phyloP scores from a whole-genome alignment of 2,329 filamentous ascomycete species.

The Epichloe glyceriae region DNA sequence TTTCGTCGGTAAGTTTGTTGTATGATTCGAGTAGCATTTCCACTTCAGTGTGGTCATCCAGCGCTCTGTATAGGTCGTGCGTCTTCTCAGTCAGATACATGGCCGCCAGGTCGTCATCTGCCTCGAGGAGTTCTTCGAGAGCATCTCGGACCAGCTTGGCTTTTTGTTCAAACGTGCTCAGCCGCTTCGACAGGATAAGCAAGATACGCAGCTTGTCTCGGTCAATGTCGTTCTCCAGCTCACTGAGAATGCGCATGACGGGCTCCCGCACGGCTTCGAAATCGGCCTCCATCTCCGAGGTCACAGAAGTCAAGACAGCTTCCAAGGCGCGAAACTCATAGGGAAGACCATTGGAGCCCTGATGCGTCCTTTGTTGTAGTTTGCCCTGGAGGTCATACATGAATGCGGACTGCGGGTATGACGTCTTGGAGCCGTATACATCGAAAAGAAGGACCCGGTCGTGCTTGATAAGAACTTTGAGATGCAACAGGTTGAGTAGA shows the following conservation, averaged over 20 bases:
- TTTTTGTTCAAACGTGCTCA: slow-evolving; percentile 96
- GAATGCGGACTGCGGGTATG: slow-evolving; percentile 90
- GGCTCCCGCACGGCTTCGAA: slow-evolving; percentile 90
- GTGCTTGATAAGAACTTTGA: slow-evolving; percentile 89
- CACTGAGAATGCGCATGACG: slow-evolving; percentile 74
- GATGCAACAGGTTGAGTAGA: slow-evolving; percentile 87
- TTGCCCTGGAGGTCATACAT: slow-evolving; percentile 96
- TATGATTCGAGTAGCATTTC: slow-evolving; percentile 96
- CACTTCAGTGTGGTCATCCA: slow-evolving; percentile 88
- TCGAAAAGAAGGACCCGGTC: slow-evolving; percentile 93
- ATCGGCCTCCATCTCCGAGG: slow-evolving; percentile 80
- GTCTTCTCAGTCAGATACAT: slow-evolving; percentile 95
- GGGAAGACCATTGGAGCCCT: slow-evolving; percentile 54
- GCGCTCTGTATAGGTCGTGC: slow-evolving; percentile 55
- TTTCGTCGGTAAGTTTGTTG: slow-evolving; percentile 95
- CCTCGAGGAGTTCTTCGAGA: slow-evolving; percentile 88
- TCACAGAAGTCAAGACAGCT: slow-evolving; percentile 88
- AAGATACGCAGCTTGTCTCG: slow-evolving; percentile 83
- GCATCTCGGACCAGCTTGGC: slow-evolving; percentile 87
- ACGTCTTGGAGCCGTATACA: slow-evolving; percentile 86
- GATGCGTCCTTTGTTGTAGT: slow-evolving; percentile 57
- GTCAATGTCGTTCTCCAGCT: slow-evolving; percentile 94
- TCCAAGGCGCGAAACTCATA: slow-evolving; percentile 96
- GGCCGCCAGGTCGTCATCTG: slow-evolving; percentile 82
- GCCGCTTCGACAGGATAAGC: slow-evolving; percentile 85